Conservation (phyloP, 1,284 basidiomycete species). For the Ustilago tritici region DNA sequence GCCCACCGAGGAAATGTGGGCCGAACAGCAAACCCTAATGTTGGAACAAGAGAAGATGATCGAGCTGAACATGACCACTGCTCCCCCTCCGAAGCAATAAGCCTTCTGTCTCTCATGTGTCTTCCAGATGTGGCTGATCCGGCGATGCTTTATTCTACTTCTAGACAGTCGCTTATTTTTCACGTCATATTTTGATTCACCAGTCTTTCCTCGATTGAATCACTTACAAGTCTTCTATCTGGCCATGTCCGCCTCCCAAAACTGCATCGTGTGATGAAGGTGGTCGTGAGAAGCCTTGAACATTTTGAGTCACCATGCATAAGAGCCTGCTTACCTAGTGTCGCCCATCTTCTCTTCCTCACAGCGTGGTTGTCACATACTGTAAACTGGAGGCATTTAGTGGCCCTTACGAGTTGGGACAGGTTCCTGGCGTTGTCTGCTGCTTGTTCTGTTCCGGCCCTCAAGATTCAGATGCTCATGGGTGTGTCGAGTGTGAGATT, state of each 20-base stretch:
- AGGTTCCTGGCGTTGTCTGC: too few relatives aligned
- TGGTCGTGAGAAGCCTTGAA: not conserved
- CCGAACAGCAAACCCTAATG: constrained; percentile 42
- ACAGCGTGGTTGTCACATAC: too few relatives aligned
- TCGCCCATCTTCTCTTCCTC: too few relatives aligned
- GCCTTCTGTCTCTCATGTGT: not conserved
- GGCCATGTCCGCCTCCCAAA: too few relatives aligned
- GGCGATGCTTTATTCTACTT: not conserved
- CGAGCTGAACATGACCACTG: constrained; percentile 27
- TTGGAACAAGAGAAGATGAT: constrained; percentile 36
- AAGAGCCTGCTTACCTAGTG: not conserved
- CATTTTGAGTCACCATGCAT: not conserved
- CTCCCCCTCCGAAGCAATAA: constrained; percentile 13
- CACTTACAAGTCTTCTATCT: not conserved
- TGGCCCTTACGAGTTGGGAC: not conserved
- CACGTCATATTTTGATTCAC: not conserved
- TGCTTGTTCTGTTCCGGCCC: too few relatives aligned
- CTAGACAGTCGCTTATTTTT: not conserved
- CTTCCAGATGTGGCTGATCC: not conserved
- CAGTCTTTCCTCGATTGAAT: not conserved
- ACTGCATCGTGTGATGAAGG: not conserved
- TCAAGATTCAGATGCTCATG: too few relatives aligned
- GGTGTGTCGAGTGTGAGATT: not conserved
- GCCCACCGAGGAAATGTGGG: constrained; percentile 46
- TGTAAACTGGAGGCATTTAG: too few relatives aligned